These are phyloP conservation scores for Psilocybe subaeruginosa DNA, from an alignment of 768 basidiomycete genomes.

Conservation along the genomic window DNA sequence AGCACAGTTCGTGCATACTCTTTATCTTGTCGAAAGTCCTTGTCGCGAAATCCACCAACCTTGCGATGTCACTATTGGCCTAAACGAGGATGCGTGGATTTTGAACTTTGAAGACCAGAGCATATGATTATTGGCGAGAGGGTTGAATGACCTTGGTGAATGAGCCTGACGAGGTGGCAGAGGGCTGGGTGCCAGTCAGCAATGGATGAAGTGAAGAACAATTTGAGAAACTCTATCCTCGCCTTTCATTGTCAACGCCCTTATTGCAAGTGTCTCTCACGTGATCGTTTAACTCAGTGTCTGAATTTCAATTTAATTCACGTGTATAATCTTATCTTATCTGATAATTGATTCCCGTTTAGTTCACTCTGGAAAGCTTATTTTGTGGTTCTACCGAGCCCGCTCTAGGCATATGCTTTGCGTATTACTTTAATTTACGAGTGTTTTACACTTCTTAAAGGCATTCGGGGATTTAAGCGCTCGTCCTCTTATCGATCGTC, in stretches of 20 bases:
- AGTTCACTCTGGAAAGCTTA: not conserved
- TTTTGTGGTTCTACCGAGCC: not conserved
- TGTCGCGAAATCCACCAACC: not conserved
- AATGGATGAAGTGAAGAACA: no score
- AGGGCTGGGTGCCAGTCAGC: no score
- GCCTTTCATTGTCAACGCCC: no score
- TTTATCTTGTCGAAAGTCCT: not conserved
- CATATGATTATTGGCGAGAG: not conserved
- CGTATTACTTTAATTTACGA: not conserved
- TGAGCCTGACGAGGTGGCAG: no score
- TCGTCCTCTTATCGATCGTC: not conserved
- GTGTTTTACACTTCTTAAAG: not conserved
- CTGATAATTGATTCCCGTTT: not conserved
- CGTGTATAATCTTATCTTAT: constrained; percentile 9
- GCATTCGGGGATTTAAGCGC: not conserved
- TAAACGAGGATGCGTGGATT: not conserved
- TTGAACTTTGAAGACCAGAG: not conserved
- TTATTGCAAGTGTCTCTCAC: not conserved
- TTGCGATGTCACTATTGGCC: not conserved
- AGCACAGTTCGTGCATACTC: no score
- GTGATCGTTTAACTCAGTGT: constrained; percentile 4
- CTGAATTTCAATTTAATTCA: not conserved
- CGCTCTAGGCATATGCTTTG: not conserved
- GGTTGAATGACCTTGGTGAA: not conserved
- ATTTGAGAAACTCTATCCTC: no score